Evolutionary conservation across 192 early-diverging fungal species (phyloP), one percentile per base, ranked within the genome.

Genomic region (Spinellus fusiger): DNA sequence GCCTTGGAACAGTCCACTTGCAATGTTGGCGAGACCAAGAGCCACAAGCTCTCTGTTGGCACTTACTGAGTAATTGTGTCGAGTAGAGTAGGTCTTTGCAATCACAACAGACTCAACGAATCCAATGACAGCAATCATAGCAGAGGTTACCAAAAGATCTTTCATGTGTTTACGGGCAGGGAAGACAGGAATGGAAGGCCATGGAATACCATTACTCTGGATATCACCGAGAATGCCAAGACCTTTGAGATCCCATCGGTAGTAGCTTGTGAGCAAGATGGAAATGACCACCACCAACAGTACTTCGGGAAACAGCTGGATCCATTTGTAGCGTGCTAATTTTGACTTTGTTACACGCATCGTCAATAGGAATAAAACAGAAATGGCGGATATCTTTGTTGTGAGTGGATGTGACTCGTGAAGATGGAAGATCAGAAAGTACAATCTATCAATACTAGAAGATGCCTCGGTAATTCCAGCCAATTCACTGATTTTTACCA

Each of bases 11-110:
- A 91, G 72, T 20, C 88, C 85, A 28, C 92, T 89, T 37, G 92
- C 56, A 28, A 93, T 80, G 59, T 98, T 99, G 51, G 87, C 79
- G n/a, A 88, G 73, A 26, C 96, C 96, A 58, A 99, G 74, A 3
- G 95, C 96, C 34, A 99, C 95, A 31, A 99, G 79, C 71, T 99
- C 96, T 37, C 96, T 87, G 65, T 99, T 99, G 9, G 95, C 88
- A 13, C 89, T 92, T 38, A 98, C 89, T 6, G 87, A 75, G 64
- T 98, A 96, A 72, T 94, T 91, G 77, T 95, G 89, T 49, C 90
- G 84, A 54, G 84, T 86, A 0, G 94, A 87, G 69, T 94, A 98
- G 26, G 92, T 92, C 65, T 96, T 94, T 4, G 93, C 87, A 18
- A 95, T 89, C 26, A 90, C 94, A 63, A 99, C 90, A 22, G 92